These are phyloP conservation scores for Takashimella tepidaria DNA, from an alignment of 1,284 basidiomycete species.

Conservation along the genomic window DNA sequence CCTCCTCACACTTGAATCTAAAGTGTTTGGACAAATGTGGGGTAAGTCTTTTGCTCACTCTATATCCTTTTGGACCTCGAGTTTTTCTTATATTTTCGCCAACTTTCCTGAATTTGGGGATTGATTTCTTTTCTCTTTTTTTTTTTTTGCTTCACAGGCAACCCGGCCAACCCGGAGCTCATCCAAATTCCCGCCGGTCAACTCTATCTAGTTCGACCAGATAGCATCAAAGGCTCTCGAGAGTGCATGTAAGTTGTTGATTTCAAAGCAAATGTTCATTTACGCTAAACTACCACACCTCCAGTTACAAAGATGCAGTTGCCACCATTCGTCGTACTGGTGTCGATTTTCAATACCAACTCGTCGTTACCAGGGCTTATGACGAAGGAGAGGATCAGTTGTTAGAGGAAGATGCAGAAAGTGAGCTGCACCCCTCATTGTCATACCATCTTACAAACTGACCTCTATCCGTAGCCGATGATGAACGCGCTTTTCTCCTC, in stretches of 20 bases:
- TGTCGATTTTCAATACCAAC: conserved; percentile 83
- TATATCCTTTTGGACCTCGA: too few relatives aligned
- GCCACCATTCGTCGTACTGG: conserved; percentile 81
- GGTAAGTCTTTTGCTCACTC: conserved; percentile 71
- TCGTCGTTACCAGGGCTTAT: conserved; percentile 92
- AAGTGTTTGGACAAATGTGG: conserved; percentile 92
- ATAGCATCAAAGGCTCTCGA: conserved; percentile 80
- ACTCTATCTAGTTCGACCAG: conserved; percentile 84
- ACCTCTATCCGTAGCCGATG: conserved; percentile 59
- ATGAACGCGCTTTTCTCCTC: conserved; percentile 87
- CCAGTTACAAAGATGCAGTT: conserved; percentile 91
- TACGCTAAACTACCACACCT: too few relatives aligned
- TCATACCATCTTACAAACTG: conserved; percentile 1
- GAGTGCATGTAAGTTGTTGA: conserved; percentile 85
- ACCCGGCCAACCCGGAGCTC: conserved; percentile 75
- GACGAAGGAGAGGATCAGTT: conserved; percentile 93
- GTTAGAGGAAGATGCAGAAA: conserved; percentile 91
- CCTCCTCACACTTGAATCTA: too few relatives aligned
- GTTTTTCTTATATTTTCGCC: too few relatives aligned
- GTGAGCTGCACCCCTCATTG: conserved; percentile 53
- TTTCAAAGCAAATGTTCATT: too few relatives aligned
- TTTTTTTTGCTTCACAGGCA: conserved; percentile 40
- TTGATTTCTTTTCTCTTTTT: too few relatives aligned
- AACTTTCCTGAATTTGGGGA: too few relatives aligned
- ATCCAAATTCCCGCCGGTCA: conserved; percentile 92